Evolutionary conservation across 2,329 filamentous ascomycete species (phyloP).

Genomic region (Setomelanomma holmii): DNA sequence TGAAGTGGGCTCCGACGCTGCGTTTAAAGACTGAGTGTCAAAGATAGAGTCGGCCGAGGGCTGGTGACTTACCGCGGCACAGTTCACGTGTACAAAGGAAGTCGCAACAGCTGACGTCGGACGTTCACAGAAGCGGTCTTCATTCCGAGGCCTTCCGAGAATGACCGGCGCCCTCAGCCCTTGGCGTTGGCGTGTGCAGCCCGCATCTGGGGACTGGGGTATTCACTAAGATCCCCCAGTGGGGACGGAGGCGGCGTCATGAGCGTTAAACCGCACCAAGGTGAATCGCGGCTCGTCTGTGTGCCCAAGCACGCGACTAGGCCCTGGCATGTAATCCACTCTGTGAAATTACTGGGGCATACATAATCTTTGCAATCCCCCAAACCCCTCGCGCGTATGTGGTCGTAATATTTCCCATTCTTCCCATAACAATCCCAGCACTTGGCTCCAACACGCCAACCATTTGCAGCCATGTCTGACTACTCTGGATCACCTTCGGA

Average conservation of each 20-base stretch:
- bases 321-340: conserved; percentile 38
- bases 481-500: conserved; percentile 47
- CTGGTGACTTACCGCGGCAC: conserved; percentile 27
- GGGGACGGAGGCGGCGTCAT: conserved; percentile 42
- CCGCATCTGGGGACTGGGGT: conserved; percentile 49
- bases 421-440: conserved; percentile 20
- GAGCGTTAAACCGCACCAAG: conserved; percentile 40
- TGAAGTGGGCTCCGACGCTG: neutral
- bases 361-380: conserved; percentile 43
- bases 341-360: conserved; percentile 33
- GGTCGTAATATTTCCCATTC: conserved; percentile 18
- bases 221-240: conserved; percentile 43
- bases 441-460: conserved; percentile 18
- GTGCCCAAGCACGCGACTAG: conserved; percentile 39
- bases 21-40: neutral
- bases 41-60: conserved; percentile 13
- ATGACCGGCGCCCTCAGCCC: conserved; percentile 29
- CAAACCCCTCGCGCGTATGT: conserved; percentile 31
- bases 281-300: conserved; percentile 39
- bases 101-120: conserved; percentile 35
- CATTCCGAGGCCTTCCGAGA: conserved; percentile 43
- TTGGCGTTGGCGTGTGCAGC: conserved; percentile 15
- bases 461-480: conserved; percentile 44
- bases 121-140: conserved; percentile 24
- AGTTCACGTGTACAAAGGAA: conserved; percentile 15